Conservation (phyloP, 768 basidiomycete species). For the Naganishia antarctica region DNA sequence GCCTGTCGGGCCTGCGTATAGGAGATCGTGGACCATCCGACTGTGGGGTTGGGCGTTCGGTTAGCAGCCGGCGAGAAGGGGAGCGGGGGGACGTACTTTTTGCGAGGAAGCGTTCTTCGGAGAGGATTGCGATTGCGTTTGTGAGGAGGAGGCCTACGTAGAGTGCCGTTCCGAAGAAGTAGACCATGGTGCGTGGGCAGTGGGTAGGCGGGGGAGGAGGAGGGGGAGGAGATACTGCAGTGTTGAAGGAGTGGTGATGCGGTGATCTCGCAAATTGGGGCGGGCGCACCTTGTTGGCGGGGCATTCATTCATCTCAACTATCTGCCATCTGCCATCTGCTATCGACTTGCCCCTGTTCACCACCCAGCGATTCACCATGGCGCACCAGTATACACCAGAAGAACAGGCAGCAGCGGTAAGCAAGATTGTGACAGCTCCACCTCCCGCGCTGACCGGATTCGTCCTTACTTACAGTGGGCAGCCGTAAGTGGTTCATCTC, state of each 20-base stretch:
- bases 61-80: slow-evolving; percentile 15
- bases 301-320: too few relatives aligned
- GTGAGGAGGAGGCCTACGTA: slow-evolving; percentile 82
- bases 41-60: slow-evolving; percentile 54
- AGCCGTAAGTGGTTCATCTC: slow-evolving; percentile 34
- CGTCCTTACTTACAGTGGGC: slow-evolving; percentile 38
- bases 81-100: slow-evolving; percentile 60
- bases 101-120: slow-evolving; percentile 92
- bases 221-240: background rate
- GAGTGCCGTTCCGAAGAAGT: slow-evolving; percentile 55
- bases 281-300: slow-evolving; percentile 17
- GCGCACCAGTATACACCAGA: slow-evolving; percentile 36
- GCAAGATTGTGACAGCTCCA: slow-evolving; percentile 23
- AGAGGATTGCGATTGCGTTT: slow-evolving; percentile 91
- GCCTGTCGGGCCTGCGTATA: slow-evolving; percentile 24
- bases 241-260: background rate
- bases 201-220: background rate
- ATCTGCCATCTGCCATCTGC: too few relatives aligned
- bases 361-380: slow-evolving; percentile 14
- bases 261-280: background rate
- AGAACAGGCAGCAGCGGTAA: slow-evolving; percentile 45
- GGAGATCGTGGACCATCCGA: slow-evolving; percentile 69
- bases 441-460: background rate
- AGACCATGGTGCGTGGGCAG: slow-evolving; percentile 48
- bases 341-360: too few relatives aligned